Conservation (phyloP, 345 rosid species). For the Orychophragmus violaceus region DNA sequence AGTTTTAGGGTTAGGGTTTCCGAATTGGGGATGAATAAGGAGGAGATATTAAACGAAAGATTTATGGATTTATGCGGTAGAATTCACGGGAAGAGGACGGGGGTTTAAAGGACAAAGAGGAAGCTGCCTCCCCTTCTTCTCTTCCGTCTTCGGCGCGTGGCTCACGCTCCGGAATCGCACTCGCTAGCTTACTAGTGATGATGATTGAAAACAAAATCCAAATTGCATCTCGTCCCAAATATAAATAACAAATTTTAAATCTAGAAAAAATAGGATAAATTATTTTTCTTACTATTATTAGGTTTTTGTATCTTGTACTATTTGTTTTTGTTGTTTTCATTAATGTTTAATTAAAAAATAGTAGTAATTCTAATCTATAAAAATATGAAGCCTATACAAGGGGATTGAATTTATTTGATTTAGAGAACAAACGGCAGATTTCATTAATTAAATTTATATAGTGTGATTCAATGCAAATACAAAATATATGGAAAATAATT, state of each 20-base stretch:
- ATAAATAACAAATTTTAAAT: not conserved
- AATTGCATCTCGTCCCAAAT: not conserved
- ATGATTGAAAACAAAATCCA: not conserved
- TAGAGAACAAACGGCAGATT: not conserved
- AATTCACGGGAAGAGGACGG: slow-evolving; percentile 24
- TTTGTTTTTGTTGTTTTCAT: not conserved
- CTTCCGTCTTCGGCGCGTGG: slow-evolving; percentile 30
- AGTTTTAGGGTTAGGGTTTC: slow-evolving; percentile 21
- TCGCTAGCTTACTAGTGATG: not conserved
- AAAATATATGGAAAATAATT: not conserved
- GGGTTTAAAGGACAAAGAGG: slow-evolving; percentile 16
- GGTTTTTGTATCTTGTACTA: not conserved
- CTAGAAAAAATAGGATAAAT: not conserved
- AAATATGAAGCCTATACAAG: not conserved
- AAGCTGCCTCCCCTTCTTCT: not conserved
- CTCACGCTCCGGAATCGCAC: slow-evolving; percentile 5
- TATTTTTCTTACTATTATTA: not conserved
- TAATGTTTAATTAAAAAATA: not conserved
- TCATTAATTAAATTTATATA: not conserved
- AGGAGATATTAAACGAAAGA: too few species aligned
- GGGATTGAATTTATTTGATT: not conserved
- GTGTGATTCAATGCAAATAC: not conserved
- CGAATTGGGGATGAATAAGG: not conserved
- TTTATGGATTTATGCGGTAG: slow-evolving; percentile 8
- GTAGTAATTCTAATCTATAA: too few species aligned